Evolutionary conservation across 805 yeast genomes (phyloP), one percentile per base, ranked within the genome.

Genomic region (Metschnikowia continentalis): DNA sequence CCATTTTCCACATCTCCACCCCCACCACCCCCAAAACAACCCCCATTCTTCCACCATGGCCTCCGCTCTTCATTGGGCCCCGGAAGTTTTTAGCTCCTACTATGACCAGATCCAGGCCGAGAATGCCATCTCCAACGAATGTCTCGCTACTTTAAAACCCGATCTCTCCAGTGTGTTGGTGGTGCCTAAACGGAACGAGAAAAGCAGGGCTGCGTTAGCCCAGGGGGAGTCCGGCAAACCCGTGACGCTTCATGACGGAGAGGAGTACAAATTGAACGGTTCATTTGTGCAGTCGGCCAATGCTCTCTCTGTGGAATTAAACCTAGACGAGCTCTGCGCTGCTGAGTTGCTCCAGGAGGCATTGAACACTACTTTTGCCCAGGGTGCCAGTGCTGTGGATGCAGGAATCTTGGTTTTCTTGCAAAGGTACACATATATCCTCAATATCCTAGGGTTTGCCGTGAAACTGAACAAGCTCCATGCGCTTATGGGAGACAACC

Each of bases 301-400:
- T 4, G 82, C 82, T 36, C 73, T 92, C 47, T 74, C 87, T 46
- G 71, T 61, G 22, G 75, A 72, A 51, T 55, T 74, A 17, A 66
- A 68, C 42, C 52, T 92, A 47, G 96, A 92, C 66, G 97, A 92
- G 64, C 47, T 87, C 30, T 73, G 79, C 2, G 79, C 88, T 1
- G 94, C 95, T 1, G 88, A 90, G 61, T 62, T 88, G 26, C 73
- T 91, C 2, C 78, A 70, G 46, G 64, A 67, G 53, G 78, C 90
- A 3, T 61, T 70, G 17, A 55, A 52, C 64, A 22, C 70, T 59
- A 47, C 65, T 60, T 53, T 68, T 61, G 59, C 69, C 69, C 71
- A 79, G 23, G 86, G 86, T 0, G 70, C 76, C 0, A 69, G 75
- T 2, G 63, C 80, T 32, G 54, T 75, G 6, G 90, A 86, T 56